Base-by-base conservation (phyloP, 805 yeast genomes). In the Metschnikowia anglica region DNA sequence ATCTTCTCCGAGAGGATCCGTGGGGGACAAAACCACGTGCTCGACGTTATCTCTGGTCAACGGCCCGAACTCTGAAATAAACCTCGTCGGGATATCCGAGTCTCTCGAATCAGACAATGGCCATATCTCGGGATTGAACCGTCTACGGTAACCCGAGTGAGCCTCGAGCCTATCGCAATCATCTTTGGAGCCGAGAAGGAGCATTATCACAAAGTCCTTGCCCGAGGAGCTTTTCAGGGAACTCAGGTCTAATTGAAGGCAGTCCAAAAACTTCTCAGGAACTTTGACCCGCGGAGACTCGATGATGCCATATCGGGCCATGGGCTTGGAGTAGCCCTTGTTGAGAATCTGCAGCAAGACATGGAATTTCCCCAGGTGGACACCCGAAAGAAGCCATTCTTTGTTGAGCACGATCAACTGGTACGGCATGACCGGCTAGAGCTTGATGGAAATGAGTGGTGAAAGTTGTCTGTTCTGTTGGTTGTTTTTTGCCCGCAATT, bases 301-400 rank as follows among this genome's bases (percentile, higher is more conserved):
- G 15, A 80, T 67, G 6, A 76, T 54, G 1, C 66, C 63, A 51
- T 62, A 80, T 48, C 66, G 68, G 55, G 46, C 66, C 43, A 74
- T 60, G 8, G 76, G 74, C 45, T 72, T 74, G 46, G 72, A 62
- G 55, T 79, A 80, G 1, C 79, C 79, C 41, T 67, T 63, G 54
- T 80, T 80, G 43, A 80, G 57, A n/a, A 74, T 43, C 6, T 55
- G 43, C 5, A 54, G 46, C 52, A 48, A 55, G 44, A 41, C 48
- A 38, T 37, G 41, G 36, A 46, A 50, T 16, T 42, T 47, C 4
- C 20, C 37, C 16, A 47, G 43, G n/a, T 21, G 21, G 2, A 28
- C 43, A 12, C 39, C 26, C 3, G 30, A 4, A 15, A 47, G 38
- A 20, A 60, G 33, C 67, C 67, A 62, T 7, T 48, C 49, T n/a